Percentiles rank a stretch among this genome's conserved stretches.
Conservation (phyloP, 306 rosid species). For the Castanospermum australe region DNA sequence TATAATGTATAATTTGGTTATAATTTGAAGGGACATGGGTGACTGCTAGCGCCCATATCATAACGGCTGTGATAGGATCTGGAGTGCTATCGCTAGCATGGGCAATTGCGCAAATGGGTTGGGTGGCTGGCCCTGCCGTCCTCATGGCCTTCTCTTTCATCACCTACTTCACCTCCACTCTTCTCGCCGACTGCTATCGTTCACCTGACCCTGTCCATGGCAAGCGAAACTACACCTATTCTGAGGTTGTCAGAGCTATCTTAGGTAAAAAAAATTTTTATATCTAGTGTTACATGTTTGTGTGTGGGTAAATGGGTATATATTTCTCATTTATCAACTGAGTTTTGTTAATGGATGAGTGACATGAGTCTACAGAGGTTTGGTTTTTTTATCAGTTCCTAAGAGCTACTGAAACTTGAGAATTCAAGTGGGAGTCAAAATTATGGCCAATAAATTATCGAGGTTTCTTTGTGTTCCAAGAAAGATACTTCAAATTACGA, state of each 20-base stretch:
- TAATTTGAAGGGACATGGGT: slow-evolving; percentile 77
- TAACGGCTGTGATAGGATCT: slow-evolving; percentile 96
- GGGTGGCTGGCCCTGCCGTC: slow-evolving; percentile 89
- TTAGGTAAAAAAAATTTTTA: slow-evolving; percentile 48
- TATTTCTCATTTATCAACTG: no score
- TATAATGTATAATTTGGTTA: not conserved
- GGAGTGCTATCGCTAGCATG: slow-evolving; percentile 95
- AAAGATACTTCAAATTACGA: not conserved
- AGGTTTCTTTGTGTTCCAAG: not conserved
- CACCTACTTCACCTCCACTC: slow-evolving; percentile 91
- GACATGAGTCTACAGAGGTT: no score
- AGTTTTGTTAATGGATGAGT: not conserved
- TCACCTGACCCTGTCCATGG: slow-evolving; percentile 89
- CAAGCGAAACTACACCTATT: slow-evolving; percentile 84
- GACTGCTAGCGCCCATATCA: slow-evolving; percentile 95
- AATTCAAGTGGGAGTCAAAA: no score
- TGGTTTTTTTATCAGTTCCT: no score
- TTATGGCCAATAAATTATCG: not conserved
- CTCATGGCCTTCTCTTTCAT: slow-evolving; percentile 80
- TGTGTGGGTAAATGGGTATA: no score
- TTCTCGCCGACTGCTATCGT: slow-evolving; percentile 81
- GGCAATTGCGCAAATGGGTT: slow-evolving; percentile 92
- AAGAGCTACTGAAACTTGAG: not conserved
- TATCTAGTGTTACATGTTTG: no score
- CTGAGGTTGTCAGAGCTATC: slow-evolving; percentile 68